phyloP scores from a whole-genome alignment of 2,329 filamentous ascomycete genomes.

The Fusarium napiforme region DNA sequence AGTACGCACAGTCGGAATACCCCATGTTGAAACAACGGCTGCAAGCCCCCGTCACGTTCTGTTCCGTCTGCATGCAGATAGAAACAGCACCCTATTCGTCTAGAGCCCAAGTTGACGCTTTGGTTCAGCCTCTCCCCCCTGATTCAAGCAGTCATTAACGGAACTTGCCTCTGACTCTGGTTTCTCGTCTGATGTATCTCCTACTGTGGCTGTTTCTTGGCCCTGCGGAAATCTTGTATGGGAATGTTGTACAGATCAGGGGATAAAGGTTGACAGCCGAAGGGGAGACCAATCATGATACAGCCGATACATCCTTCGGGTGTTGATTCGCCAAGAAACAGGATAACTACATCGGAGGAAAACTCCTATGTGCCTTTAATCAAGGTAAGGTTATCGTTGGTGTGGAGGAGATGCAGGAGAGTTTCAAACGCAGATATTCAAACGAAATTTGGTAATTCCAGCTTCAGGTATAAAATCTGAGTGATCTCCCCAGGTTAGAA shows the following conservation, averaged over 20 bases:
- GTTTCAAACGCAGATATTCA: neutral
- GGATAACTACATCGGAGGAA: constrained; percentile 15
- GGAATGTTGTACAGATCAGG: constrained; percentile 26
- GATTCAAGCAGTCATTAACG: constrained; percentile 14
- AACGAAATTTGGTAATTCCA: neutral
- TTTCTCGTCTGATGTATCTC: neutral
- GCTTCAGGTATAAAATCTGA: constrained; percentile 22
- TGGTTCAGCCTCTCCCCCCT: constrained; percentile 5
- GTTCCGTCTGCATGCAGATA: constrained; percentile 12
- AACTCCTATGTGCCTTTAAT: constrained; percentile 1
- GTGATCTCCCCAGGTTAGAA: neutral
- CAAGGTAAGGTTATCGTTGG: constrained; percentile 31
- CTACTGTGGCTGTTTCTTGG: constrained; percentile 25
- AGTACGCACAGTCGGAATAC: constrained; percentile 35
- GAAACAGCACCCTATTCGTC: constrained; percentile 9
- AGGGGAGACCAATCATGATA: constrained; percentile 35
- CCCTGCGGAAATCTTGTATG: constrained; percentile 11
- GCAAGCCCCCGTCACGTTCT: constrained; percentile 21
- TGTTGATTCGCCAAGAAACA: neutral
- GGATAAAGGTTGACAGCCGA: constrained; percentile 21
- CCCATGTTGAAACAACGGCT: constrained; percentile 36
- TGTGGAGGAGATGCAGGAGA: neutral
- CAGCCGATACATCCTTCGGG: constrained; percentile 34
- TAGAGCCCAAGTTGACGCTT: neutral
- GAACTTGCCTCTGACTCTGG: neutral